Percentiles rank a stretch among this genome's conserved stretches.
Conservation (phyloP, 768 basidiomycete genomes). For the Lentinula sp. region DNA sequence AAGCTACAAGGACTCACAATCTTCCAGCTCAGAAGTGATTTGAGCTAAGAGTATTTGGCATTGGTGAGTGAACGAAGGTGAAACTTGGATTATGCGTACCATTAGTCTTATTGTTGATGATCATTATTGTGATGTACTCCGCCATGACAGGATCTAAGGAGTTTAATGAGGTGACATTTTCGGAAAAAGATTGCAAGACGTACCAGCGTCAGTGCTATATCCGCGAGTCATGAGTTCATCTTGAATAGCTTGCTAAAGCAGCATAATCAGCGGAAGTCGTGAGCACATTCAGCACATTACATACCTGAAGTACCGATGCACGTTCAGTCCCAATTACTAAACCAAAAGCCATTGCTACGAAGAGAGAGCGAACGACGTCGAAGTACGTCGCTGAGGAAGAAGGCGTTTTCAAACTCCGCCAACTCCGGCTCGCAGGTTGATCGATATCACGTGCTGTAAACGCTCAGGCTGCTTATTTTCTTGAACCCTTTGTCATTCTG, state of each 20-base stretch:
- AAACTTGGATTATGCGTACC: conserved; percentile 35
- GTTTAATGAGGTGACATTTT: conserved; percentile 9
- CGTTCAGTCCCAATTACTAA: conserved; percentile 77
- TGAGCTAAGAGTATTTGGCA: conserved; percentile 44
- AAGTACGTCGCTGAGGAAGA: conserved; percentile 20
- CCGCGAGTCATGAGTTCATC: conserved; percentile 73
- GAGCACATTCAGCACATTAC: conserved; percentile 9
- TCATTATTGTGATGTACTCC: conserved; percentile 93
- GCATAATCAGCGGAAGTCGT: conserved; percentile 9
- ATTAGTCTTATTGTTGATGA: conserved; percentile 85
- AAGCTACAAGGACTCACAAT: conserved; percentile 41
- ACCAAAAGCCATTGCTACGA: conserved; percentile 56
- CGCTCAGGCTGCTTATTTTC: neutral
- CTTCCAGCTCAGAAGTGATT: conserved; percentile 84
- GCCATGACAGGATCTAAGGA: conserved; percentile 80
- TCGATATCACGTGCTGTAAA: neutral
- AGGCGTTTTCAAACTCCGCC: conserved; percentile 5
- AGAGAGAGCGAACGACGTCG: neutral
- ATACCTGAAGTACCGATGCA: conserved; percentile 62
- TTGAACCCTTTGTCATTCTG: no score
- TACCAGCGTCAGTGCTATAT: conserved; percentile 73
- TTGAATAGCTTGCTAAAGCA: conserved; percentile 63
- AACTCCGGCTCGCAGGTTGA: neutral
- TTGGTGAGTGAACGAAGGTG: conserved; percentile 7
- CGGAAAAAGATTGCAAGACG: conserved; percentile 19